Evolutionary conservation across 106 monocot genomes (phyloP), one percentile per base, ranked within the genome.

Genomic region (Xerophyta viscosa): DNA sequence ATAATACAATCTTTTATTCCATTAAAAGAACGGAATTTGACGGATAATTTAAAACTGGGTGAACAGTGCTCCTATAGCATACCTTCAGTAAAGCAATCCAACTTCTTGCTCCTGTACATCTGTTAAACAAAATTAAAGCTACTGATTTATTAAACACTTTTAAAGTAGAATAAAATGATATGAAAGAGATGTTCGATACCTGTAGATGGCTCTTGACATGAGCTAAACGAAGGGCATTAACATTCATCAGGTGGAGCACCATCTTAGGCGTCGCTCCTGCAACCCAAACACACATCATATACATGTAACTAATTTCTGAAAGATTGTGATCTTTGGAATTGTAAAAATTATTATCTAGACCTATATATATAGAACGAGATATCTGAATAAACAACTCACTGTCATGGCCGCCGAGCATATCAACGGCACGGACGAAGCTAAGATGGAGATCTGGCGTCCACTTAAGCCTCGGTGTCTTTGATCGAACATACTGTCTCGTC

Each of bases 371-470:
- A 18, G 3, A 41, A 27, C n/a, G n/a, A n/a, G n/a, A 29, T 20
- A 12, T 27, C 33, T 1, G 8, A n/a, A n/a, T n/a, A n/a, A 30
- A 54, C 8, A 23, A 56, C 57, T 74, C 63, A 85, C 85, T 75
- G 60, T 85, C 85, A 72, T 85, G 79, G 31, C 85, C 85, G 2
- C 85, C 85, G 0, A 85, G 76, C 58, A 71, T 54, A 51, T 86
- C 85, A 15, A 86, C 77, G 18, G 85, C 85, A 41, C 71, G 72
- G 47, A 86, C 68, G 37, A 86, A 86, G 39, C 76, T 44, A 8
- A 62, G 57, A 49, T 86, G 85, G 53, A 86, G 80, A 61, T 86
- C 80, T 0, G 80, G 80, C 1, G 80, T 80, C 85, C 85, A 86
- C 29, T 79, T 60, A 2, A 86, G 50, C 36, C 85, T 72, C 10